These are phyloP conservation scores for Lotus japonicus DNA, from an alignment of 306 rosid species.

Conservation along the genomic window DNA sequence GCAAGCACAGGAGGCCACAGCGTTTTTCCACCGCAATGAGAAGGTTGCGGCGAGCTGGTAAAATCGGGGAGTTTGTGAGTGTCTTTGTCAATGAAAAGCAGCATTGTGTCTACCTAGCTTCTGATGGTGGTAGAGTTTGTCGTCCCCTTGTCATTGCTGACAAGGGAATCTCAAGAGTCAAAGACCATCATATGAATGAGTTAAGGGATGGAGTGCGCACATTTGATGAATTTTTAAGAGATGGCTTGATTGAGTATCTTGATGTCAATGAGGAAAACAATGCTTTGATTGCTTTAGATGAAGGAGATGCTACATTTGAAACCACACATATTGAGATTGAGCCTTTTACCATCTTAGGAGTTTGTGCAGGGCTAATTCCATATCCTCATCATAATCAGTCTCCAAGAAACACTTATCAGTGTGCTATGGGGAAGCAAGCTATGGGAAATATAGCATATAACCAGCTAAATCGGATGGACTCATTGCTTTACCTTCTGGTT, in stretches of 20 bases:
- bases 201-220: conserved; percentile 85
- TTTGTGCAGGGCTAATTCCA: conserved; percentile 90
- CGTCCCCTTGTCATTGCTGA: conserved; percentile 95
- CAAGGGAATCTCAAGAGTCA: conserved; percentile 78
- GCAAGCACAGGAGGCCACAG: conserved; percentile 91
- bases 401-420: conserved; percentile 98
- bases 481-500: conserved; percentile 79
- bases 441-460: conserved; percentile 96
- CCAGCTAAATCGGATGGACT: conserved; percentile 81
- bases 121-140: conserved; percentile 98
- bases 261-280: conserved; percentile 97
- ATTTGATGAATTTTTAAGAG: conserved; percentile 76
- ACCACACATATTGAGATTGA: conserved; percentile 90
- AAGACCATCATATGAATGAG: conserved; percentile 91
- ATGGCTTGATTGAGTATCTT: conserved; percentile 90
- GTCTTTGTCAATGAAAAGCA: conserved; percentile 76
- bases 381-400: conserved; percentile 99
- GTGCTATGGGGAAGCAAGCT: conserved; percentile 99
- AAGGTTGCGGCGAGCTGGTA: conserved; percentile 79
- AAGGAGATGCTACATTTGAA: conserved; percentile 59
- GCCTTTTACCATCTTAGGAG: conserved; percentile 90
- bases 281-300: conserved; percentile 89
- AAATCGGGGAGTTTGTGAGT: conserved; percentile 87
- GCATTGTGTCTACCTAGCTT: conserved; percentile 83
- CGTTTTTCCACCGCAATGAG: conserved; percentile 65